A percentile compares a stretch with the other conserved stretches of the same genome.
phyloP scores from a whole-genome alignment of 129 eudicot genomes.

The carrot (Daucus carota) region DH1_v3.0 NC_030387.2:18949501-18950000 shows the following conservation, averaged over 20 bases:
- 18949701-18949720: slow-evolving; percentile 51
- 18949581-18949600: not conserved
- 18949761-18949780: slow-evolving; percentile 7
- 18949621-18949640: slow-evolving; percentile 84
- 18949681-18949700: slow-evolving; percentile 75
- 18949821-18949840: slow-evolving; percentile 75
- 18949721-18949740: slow-evolving; percentile 46
- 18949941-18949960: no score
- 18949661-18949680: slow-evolving; percentile 62
- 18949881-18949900: not conserved
- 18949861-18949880: not conserved
- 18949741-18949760: slow-evolving; percentile 52
- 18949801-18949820: slow-evolving; percentile 78
- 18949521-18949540: not conserved
- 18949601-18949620: slow-evolving; percentile 45
- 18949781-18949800: slow-evolving; percentile 73
- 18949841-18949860: slow-evolving; percentile 30
- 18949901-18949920: no score
- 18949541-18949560: not conserved
- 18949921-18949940: no score
- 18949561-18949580: not conserved
- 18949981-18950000: no score
- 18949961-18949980: no score
- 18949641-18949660: slow-evolving; percentile 76
- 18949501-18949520: not conserved